phyloP scores from a whole-genome alignment of 2,329 filamentous ascomycete species.

The Podosphaera leucotricha region DNA sequence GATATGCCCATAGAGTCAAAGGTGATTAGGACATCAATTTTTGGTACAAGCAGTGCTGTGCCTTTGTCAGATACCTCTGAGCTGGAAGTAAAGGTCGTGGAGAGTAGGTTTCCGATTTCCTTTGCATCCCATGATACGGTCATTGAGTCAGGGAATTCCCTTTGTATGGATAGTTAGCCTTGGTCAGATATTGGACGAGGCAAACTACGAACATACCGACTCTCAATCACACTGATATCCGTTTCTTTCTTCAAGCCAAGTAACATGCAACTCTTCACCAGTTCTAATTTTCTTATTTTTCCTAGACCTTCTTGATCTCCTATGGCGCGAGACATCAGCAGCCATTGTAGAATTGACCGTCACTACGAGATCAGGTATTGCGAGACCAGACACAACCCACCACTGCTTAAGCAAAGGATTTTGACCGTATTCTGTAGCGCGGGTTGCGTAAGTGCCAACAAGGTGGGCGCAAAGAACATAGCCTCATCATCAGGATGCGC shows the following conservation, averaged over 20 bases:
- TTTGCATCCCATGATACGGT: constrained; percentile 48
- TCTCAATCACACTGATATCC: constrained; percentile 70
- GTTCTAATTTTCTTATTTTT: constrained; percentile 57
- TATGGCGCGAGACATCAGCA: constrained; percentile 12
- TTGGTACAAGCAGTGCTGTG: constrained; percentile 20
- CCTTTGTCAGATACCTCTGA: constrained; percentile 18
- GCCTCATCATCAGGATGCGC: constrained; percentile 97
- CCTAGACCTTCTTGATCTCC: constrained; percentile 76
- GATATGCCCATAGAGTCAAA: constrained; percentile 73
- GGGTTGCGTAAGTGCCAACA: constrained; percentile 62
- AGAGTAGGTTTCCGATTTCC: constrained; percentile 46
- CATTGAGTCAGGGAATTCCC: constrained; percentile 78
- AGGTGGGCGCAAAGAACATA: constrained; percentile 92
- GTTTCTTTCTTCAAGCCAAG: constrained; percentile 53
- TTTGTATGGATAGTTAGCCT: no score
- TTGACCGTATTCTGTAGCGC: constrained; percentile 73
- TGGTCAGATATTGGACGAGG: background rate
- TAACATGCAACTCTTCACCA: constrained; percentile 53
- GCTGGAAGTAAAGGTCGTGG: constrained; percentile 48
- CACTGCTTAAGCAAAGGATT: constrained; percentile 78
- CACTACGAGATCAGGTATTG: background rate
- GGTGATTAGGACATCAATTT: constrained; percentile 43
- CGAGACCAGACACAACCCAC: constrained; percentile 19
- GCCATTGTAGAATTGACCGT: background rate
- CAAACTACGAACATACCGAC: constrained; percentile 27